phyloP scores from a whole-genome alignment of 208 protist species.

The Trypanosoma caninum region DNA sequence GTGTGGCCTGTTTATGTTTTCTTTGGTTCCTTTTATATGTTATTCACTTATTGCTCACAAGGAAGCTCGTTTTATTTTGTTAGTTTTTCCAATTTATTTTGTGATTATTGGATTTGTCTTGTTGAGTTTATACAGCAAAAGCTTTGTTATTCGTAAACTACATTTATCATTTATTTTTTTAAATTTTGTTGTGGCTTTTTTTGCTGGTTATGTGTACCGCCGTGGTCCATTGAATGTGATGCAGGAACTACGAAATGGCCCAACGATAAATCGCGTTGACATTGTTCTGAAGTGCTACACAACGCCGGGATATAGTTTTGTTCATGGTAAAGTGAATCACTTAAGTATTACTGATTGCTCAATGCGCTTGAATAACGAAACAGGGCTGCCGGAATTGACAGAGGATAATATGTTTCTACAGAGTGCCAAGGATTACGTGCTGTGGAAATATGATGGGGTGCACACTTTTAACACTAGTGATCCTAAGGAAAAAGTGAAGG shows the following conservation, averaged over 20 bases:
- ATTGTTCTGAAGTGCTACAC: constrained; percentile 67
- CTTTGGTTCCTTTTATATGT: constrained; percentile 45
- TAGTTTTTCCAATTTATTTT: constrained; percentile 45
- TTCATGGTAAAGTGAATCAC: constrained; percentile 64
- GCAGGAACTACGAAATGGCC: constrained; percentile 32
- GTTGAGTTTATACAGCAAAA: constrained; percentile 3
- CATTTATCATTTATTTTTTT: constrained; percentile 23
- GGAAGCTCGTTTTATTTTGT: constrained; percentile 90
- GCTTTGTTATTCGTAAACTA: not conserved
- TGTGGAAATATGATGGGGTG: constrained; percentile 51
- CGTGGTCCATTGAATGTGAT: constrained; percentile 41
- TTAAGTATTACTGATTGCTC: constrained; percentile 57
- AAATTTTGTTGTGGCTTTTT: constrained; percentile 35
- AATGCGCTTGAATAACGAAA: constrained; percentile 32
- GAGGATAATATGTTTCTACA: constrained; percentile 55
- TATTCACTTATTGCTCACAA: constrained; percentile 91
- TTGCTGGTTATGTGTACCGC: constrained; percentile 47
- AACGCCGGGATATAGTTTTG: constrained; percentile 60
- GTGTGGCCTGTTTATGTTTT: constrained; percentile 3
- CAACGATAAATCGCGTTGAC: constrained; percentile 35
- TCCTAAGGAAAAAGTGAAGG: constrained; percentile 1
- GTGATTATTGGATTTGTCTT: constrained; percentile 49
- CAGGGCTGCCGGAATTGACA: constrained; percentile 30
- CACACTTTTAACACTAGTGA: constrained; percentile 24
- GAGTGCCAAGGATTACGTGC: constrained; percentile 40